phyloP scores from a whole-genome alignment of 306 rosid genomes.

The Lathyrus aphaca region DNA sequence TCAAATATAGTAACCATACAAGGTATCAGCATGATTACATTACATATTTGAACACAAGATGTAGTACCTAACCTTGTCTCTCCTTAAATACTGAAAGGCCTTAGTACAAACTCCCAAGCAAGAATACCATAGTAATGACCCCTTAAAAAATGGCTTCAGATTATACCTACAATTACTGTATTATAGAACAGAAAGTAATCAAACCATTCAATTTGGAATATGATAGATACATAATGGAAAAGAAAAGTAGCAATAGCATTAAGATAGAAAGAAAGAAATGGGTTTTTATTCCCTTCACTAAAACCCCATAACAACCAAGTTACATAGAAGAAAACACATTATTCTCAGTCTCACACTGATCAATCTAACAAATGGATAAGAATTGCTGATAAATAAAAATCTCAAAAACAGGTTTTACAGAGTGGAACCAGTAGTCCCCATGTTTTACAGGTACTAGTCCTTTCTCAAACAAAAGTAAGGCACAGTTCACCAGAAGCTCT shows the following conservation, averaged over 20 bases:
- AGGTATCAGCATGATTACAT: slow-evolving; percentile 15
- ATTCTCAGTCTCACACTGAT: slow-evolving; percentile 50
- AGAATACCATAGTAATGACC: slow-evolving; percentile 35
- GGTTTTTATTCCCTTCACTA: slow-evolving; percentile 60
- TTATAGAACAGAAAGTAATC: slow-evolving; percentile 23
- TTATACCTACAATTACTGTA: background rate
- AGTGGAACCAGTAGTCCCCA: slow-evolving; percentile 45
- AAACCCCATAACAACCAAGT: slow-evolving; percentile 63
- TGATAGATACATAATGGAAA: slow-evolving; percentile 11
- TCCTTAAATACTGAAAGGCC: slow-evolving; percentile 38
- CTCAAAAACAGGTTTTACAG: slow-evolving; percentile 46
- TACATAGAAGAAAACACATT: slow-evolving; percentile 53
- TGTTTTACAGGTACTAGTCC: slow-evolving; percentile 47
- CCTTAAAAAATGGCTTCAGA: slow-evolving; percentile 8
- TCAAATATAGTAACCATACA: slow-evolving; percentile 39
- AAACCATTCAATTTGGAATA: slow-evolving; percentile 25
- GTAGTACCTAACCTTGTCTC: slow-evolving; percentile 41
- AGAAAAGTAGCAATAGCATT: background rate
- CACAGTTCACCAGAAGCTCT: slow-evolving; percentile 42
- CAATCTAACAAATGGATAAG: slow-evolving; percentile 61
- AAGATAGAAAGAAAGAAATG: slow-evolving; percentile 44
- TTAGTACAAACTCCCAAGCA: slow-evolving; percentile 37
- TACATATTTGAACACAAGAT: slow-evolving; percentile 27
- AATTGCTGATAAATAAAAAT: slow-evolving; percentile 50
- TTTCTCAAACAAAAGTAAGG: slow-evolving; percentile 33